These are phyloP conservation scores for Catunica adiposa DNA, from an alignment of 2,329 filamentous ascomycete species.

Conservation along the genomic window DNA sequence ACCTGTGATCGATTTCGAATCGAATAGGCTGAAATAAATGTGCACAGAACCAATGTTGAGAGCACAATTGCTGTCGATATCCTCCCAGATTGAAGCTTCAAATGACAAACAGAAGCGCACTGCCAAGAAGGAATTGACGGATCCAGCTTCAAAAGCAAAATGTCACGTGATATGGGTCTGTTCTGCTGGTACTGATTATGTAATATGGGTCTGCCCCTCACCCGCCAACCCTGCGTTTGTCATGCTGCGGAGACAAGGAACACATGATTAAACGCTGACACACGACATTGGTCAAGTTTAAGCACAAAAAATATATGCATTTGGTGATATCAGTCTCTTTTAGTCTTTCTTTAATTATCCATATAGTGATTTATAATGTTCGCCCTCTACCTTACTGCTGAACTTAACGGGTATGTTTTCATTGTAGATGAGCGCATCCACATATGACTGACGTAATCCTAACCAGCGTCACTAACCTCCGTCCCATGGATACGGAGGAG, in stretches of 20 bases:
- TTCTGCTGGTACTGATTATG: neutral
- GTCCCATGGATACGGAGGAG: constrained; percentile 64
- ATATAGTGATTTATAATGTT: constrained; percentile 34
- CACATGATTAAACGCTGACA: neutral
- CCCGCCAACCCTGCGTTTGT: neutral
- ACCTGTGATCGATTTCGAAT: too few relatives aligned
- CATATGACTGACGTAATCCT: constrained; percentile 3
- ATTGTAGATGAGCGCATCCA: neutral
- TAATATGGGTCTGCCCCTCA: constrained; percentile 3
- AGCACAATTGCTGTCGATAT: too few relatives aligned
- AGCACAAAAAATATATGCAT: neutral
- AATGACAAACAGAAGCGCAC: neutral
- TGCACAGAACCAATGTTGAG: too few relatives aligned
- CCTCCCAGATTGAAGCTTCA: neutral
- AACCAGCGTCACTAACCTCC: constrained; percentile 64
- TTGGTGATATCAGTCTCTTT: neutral
- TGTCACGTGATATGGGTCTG: neutral
- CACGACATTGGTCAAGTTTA: neutral
- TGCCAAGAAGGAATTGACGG: neutral
- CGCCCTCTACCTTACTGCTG: constrained; percentile 48
- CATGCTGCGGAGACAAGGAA: neutral
- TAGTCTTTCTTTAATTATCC: neutral
- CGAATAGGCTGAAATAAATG: too few relatives aligned
- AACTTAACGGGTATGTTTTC: constrained; percentile 47
- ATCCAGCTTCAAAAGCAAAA: neutral